Base-by-base conservation (phyloP, 805 yeast genomes). In the Metschnikowia hibisci region DNA sequence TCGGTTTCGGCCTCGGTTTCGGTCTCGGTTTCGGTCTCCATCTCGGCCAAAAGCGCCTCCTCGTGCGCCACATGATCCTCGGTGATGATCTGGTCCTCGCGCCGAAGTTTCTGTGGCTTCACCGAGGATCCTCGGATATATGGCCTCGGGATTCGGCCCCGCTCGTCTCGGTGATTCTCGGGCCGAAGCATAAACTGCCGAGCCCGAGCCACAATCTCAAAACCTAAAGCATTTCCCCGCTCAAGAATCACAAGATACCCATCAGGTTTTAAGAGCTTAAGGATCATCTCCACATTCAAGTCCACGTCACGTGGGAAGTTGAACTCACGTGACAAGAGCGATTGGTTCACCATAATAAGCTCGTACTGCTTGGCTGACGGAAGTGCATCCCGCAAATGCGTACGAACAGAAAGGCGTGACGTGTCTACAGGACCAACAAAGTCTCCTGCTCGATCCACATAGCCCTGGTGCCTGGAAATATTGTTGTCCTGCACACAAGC, bases 171-270 rank as follows among this genome's bases (percentile, higher is more conserved):
- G 52, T 71, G 71, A 5, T 78, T 75, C 53, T 84, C 95, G 0
- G 97, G 96, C 52, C 98, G 78, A n/a, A 91, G 67, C 77, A 88
- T 79, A 4, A 87, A 66, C 60, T 91, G 96, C 56, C 99, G 74
- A 4, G 97, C 96, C 42, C 96, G 72, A 0, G 96, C 95, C 44
- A 89, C 76, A 3, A 80, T 73, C 63, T 93, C 99, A 58, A 87
- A 87, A 0, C 98, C 98, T 26, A 81, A 57, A 0, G 97, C 87
- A 43, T 84, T 86, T 3, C 99, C 99, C 49, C 96, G 73, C 64
- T 93, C 98, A 3, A 90, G 66, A 2, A 93, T 60, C 1, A 89
- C 82, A 10, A 91, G 63, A 45, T 82, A 81, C 0, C 98, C 99
- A 9, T 79, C 78, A 0, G 96, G 96, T 12, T 78, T 76, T 35